These are phyloP conservation scores for Datura wrightii DNA, from an alignment of 257 asterid genomes.

Conservation along the genomic window DNA sequence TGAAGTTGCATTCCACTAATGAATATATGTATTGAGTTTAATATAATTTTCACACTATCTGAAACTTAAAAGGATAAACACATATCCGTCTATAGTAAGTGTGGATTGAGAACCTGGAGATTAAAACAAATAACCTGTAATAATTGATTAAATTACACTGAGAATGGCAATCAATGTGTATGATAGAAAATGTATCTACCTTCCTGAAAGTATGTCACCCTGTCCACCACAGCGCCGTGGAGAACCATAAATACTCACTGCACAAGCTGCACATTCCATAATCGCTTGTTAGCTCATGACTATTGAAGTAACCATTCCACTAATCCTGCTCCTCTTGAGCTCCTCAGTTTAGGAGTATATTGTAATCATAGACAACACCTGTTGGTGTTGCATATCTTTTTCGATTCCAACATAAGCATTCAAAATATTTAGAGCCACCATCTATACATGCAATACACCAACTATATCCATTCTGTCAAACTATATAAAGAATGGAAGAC, in stretches of 20 bases:
- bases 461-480: conserved; percentile 4
- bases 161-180: not conserved
- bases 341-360: not conserved
- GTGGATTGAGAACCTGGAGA: not conserved
- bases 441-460: conserved; percentile 24
- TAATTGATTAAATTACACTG: not conserved
- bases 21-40: not conserved
- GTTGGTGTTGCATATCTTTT: not conserved
- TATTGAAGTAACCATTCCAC: not conserved
- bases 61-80: not conserved
- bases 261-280: conserved; percentile 53
- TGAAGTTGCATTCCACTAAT: not conserved
- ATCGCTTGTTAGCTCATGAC: not conserved
- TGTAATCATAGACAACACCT: conserved; percentile 10
- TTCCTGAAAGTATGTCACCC: conserved; percentile 97
- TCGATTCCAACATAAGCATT: not conserved
- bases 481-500: not conserved
- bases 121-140: not conserved
- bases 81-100: not conserved
- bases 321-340: not conserved
- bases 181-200: conserved; percentile 48
- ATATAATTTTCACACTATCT: not conserved
- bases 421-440: not conserved
- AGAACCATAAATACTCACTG: conserved; percentile 78
- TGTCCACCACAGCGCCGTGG: conserved; percentile 99